phyloP scores from a whole-genome alignment of 169 alveolate species.

The Eimeria sp. region DNA sequence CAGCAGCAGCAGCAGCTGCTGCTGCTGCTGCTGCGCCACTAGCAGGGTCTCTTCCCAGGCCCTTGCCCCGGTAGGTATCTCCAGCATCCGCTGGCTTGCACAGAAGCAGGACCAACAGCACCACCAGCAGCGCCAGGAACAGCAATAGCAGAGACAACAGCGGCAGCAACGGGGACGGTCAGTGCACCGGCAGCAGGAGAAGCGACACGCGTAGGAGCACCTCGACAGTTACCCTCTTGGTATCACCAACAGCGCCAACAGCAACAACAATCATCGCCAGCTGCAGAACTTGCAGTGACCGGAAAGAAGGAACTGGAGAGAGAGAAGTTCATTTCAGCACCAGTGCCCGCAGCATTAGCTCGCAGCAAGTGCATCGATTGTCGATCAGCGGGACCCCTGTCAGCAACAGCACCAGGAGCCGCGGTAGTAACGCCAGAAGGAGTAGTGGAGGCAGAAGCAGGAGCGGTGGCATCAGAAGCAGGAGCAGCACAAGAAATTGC shows the following conservation, averaged over 20 bases:
- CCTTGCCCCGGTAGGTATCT: background rate
- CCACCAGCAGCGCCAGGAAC: background rate
- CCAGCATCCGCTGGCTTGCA: background rate
- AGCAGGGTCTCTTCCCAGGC: background rate
- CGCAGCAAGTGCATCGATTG: no score
- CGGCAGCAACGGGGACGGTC: background rate
- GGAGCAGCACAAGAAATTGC: background rate
- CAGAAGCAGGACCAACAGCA: background rate
- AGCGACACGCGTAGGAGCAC: background rate
- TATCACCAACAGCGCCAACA: no score
- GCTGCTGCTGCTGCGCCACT: conserved; percentile 1
- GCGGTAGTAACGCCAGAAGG: background rate
- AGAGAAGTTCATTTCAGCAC: no score
- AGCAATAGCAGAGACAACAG: background rate
- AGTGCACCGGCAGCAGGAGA: background rate
- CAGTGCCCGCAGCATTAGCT: no score
- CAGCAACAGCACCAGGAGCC: background rate
- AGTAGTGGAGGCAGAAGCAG: background rate
- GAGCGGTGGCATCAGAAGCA: background rate
- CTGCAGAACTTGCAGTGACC: no score
- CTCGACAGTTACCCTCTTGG: background rate
- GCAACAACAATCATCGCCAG: no score
- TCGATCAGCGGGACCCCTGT: no score
- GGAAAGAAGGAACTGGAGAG: no score
- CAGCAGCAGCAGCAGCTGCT: background rate